phyloP scores from a whole-genome alignment of 208 protist genomes.

The Crithidia brevicula region DNA sequence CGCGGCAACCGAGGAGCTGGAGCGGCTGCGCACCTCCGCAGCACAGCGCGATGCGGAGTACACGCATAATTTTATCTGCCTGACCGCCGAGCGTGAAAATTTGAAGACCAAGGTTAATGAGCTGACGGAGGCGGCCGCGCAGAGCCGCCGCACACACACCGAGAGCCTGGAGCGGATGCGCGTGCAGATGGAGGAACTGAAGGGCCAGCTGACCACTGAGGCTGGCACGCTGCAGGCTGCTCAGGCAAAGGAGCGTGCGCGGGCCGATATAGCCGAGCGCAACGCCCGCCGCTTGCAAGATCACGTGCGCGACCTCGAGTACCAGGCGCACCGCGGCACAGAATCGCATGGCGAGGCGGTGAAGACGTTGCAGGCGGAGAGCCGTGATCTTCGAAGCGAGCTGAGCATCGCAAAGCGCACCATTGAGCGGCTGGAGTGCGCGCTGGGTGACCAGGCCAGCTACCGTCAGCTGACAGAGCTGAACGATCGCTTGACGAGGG shows the following conservation, averaged over 20 bases:
- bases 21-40: slow-evolving; percentile 39
- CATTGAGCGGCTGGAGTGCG: slow-evolving; percentile 82
- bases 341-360: slow-evolving; percentile 45
- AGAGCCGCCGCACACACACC: slow-evolving; percentile 41
- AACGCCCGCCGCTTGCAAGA: slow-evolving; percentile 56
- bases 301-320: slow-evolving; percentile 40
- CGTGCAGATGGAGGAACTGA: slow-evolving; percentile 45
- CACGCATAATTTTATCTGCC: slow-evolving; percentile 76
- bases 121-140: slow-evolving; percentile 40
- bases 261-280: slow-evolving; percentile 57
- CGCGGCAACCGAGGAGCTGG: slow-evolving; percentile 53
- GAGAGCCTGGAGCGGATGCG: slow-evolving; percentile 48
- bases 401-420: slow-evolving; percentile 79
- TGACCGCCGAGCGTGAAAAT: slow-evolving; percentile 82
- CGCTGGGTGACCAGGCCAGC: slow-evolving; percentile 71
- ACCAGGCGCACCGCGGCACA: slow-evolving; percentile 16
- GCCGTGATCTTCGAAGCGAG: slow-evolving; percentile 62
- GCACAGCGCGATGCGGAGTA: slow-evolving; percentile 73
- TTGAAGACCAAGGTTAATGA: slow-evolving; percentile 59
- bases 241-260: slow-evolving; percentile 38
- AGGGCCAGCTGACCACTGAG: slow-evolving; percentile 40
- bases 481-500: slow-evolving; percentile 69
- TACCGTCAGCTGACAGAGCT: slow-evolving; percentile 78
- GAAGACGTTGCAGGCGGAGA: slow-evolving; percentile 57
- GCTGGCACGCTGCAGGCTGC: slow-evolving; percentile 25